Base-by-base conservation (phyloP, 768 basidiomycete genomes). In the Tricholoma saponaceum region DNA sequence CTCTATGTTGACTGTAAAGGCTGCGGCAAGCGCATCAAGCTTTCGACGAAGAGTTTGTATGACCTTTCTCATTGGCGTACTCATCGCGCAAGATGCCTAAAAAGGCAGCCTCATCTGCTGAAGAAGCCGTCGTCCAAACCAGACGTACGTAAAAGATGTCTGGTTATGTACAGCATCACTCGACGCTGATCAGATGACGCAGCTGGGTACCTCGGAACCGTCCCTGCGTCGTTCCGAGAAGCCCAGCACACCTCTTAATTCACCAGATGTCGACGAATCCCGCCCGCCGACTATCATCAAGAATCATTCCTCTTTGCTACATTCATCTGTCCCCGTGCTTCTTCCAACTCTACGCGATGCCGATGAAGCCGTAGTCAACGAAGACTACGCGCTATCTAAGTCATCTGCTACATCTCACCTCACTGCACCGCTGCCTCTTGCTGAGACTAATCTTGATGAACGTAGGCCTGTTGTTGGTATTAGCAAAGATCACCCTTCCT, bases 31-130 rank as follows among this genome's bases (percentile, higher is more conserved):
- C 70, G 73, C 13, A 87, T 89, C 70, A 86, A 86, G 67, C 80
- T 89, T 25, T 88, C 86, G 14, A 69, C 75, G 30, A 89, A 88
- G 70, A 86, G 84, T 68, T 75, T 75, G 20, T 89, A 79, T 62
- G 87, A 89, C 63, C 76, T 78, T 28, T 81, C 80, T 63, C 87
- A 89, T 68, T 89, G 87, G 87, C 67, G 72, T 46, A 84, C 80
- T 61, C 87, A 89, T 64, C 76, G 82, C 30, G 74, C 75, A 39
- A 77, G 86, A 28, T 89, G 87, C 67, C 66, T 82, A 54, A 83
- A 79, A 69, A 79, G 76, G 51, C 56, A 57, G 25, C 51, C 43
- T 49, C 52, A 32, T 55, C 51, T 30, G 28, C 50, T 50, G 0
- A 56, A 60, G 54, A 62, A 51, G 54, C 56, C 53, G 33, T 37